Conservation (phyloP, 768 basidiomycete species). For the Lyophyllum shimeji region DNA sequence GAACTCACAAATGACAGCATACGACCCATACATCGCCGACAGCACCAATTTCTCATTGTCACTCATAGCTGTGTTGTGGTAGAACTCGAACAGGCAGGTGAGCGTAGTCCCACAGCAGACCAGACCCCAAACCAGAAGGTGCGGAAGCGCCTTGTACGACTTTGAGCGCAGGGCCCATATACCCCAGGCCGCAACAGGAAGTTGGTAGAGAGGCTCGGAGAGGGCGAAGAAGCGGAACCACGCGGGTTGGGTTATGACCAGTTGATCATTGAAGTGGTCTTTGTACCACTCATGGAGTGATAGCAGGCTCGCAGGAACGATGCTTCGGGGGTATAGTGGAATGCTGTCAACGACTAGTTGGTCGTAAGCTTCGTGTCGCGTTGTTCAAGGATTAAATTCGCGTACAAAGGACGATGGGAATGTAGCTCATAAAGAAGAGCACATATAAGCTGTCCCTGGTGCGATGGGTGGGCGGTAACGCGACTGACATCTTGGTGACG, state of each 20-base stretch:
- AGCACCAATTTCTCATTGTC: slow-evolving; percentile 16
- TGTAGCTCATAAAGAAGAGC: slow-evolving; percentile 18
- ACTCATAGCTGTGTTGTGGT: slow-evolving; percentile 21
- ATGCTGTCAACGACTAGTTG: slow-evolving; percentile 20
- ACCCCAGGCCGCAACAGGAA: slow-evolving; percentile 20
- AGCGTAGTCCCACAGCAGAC: slow-evolving; percentile 19
- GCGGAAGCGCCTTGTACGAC: slow-evolving; percentile 18
- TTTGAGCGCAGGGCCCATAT: slow-evolving; percentile 20
- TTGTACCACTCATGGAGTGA: slow-evolving; percentile 20
- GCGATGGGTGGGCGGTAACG: slow-evolving; percentile 12
- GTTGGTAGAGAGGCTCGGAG: slow-evolving; percentile 19
- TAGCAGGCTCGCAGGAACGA: slow-evolving; percentile 17
- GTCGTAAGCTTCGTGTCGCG: not conserved
- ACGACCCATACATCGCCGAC: slow-evolving; percentile 18
- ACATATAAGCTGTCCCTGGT: slow-evolving; percentile 17
- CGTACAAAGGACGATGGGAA: slow-evolving; percentile 17
- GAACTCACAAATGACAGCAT: slow-evolving; percentile 18
- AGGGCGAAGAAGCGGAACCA: slow-evolving; percentile 24
- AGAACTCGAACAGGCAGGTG: slow-evolving; percentile 22
- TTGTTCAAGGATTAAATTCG: not conserved
- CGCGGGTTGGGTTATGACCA: slow-evolving; percentile 18
- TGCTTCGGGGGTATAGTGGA: slow-evolving; percentile 15
- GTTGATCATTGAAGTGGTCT: slow-evolving; percentile 21
- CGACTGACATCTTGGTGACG: slow-evolving; percentile 4
- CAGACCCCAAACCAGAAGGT: slow-evolving; percentile 20